Evolutionary conservation across 2,329 filamentous ascomycete species (phyloP).

Genomic region (Ophiostoma ips): DNA sequence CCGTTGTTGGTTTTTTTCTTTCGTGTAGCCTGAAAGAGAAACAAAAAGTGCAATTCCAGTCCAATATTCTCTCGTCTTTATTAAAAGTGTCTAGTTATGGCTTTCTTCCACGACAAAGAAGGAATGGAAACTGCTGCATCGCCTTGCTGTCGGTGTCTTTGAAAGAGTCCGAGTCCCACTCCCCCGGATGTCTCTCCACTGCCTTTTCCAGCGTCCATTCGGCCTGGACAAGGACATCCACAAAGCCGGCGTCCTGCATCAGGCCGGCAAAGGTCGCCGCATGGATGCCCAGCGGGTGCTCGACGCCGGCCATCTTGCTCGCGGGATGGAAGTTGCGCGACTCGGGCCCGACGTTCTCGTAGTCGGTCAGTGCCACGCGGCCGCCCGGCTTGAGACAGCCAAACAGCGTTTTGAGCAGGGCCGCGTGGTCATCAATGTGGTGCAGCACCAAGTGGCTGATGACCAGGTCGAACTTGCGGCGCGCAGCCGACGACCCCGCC

Average conservation of each 20-base stretch:
- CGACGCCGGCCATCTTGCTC: slow-evolving; percentile 37
- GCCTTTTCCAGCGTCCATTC: slow-evolving; percentile 36
- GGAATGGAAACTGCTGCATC: slow-evolving; percentile 24
- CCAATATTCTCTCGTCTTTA: too few species aligned
- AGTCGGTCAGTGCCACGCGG: slow-evolving; percentile 39
- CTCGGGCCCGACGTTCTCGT: slow-evolving; percentile 39
- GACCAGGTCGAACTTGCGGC: slow-evolving; percentile 35
- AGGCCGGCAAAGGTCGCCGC: slow-evolving; percentile 26
- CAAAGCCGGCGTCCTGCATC: slow-evolving; percentile 33
- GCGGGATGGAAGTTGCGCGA: slow-evolving; percentile 38
- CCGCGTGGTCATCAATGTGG: slow-evolving; percentile 33
- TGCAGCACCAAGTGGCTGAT: slow-evolving; percentile 41
- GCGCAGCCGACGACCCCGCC: slow-evolving; percentile 3
- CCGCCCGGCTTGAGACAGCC: slow-evolving; percentile 34
- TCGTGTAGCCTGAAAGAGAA: too few species aligned
- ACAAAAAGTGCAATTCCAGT: too few species aligned
- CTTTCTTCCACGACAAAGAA: slow-evolving; percentile 24
- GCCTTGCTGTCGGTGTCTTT: slow-evolving; percentile 14
- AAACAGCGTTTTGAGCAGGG: slow-evolving; percentile 30
- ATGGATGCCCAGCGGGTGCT: slow-evolving; percentile 35
- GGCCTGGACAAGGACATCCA: slow-evolving; percentile 30
- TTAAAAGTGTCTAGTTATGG: not conserved
- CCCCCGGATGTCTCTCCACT: slow-evolving; percentile 32
- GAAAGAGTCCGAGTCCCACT: slow-evolving; percentile 24
- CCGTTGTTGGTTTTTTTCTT: too few species aligned